Base-by-base conservation (phyloP, 768 basidiomycete genomes). In the Boletus subcaerulescens region DNA sequence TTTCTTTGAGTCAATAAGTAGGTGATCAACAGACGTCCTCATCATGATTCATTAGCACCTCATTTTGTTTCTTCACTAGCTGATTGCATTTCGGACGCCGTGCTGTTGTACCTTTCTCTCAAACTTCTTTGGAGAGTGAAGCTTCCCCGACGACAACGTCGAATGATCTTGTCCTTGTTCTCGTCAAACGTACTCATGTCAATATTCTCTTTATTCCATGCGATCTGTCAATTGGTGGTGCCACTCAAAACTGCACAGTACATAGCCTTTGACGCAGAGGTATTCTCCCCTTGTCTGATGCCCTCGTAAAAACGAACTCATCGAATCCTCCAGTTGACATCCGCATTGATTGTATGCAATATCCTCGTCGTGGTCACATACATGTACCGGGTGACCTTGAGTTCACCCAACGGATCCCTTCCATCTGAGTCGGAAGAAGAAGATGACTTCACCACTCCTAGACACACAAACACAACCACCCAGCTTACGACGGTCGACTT, bases 101-200 rank as follows among this genome's bases (percentile, higher is more conserved):
- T 11, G 0, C 43, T 41, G 1, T 13, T 60, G 15, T 10, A 20
- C 4, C 29, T 64, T 4, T 44, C 59, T 0, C 29, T 64, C 31
- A 60, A 63, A 26, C 44, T 64, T 8, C 53, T 64, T 29, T 56
- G 62, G 62, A 40, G 40, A 17, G 33, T 64, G 26, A 55, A 41
- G 13, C 62, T 64, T 46, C 59, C 62, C 12, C 29, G 14, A 35
- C 26, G 53, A 48, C 59, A 57, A 22, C 62, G 49, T 38, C 46
- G 45, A 24, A 64, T 64, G 62, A 52, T 58, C 26, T 15, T 64
- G 13, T 52, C 26, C 33, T 35, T 57, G 17, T 64, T 64, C 31
- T 35, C 62, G 3, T 7, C 49, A 4, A 64, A 53, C 51, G 39
- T 36, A 10, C 35, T 55, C 41, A 9, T 60, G 17, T 64, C 41